Percentiles rank a stretch among this genome's conserved stretches.
Conservation (phyloP, 2,329 filamentous ascomycete species). For the Talaromyces atroroseus region DNA sequence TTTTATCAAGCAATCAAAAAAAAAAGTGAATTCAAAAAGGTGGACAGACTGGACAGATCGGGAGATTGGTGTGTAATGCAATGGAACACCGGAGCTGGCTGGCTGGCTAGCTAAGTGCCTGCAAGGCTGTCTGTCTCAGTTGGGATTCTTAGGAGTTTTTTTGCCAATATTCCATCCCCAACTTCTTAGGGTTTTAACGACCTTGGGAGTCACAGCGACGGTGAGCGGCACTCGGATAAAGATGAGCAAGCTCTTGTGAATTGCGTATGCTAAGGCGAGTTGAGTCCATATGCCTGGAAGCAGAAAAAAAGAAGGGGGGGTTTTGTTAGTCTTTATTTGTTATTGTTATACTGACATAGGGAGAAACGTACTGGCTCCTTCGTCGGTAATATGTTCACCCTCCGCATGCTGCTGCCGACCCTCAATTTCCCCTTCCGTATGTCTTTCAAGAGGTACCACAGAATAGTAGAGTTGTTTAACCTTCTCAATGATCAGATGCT, state of each 20-base stretch:
- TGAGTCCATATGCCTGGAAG: slow-evolving; percentile 68
- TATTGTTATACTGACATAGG: not conserved
- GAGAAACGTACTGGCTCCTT: slow-evolving; percentile 64
- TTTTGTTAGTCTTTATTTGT: slow-evolving; percentile 3
- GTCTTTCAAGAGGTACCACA: slow-evolving; percentile 16
- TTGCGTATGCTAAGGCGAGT: slow-evolving; percentile 85
- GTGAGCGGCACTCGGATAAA: slow-evolving; percentile 92
- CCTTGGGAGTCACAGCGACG: slow-evolving; percentile 82
- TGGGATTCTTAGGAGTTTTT: slow-evolving; percentile 37
- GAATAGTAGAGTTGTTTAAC: slow-evolving; percentile 23
- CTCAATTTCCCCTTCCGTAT: slow-evolving; percentile 14
- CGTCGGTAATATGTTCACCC: slow-evolving; percentile 56
- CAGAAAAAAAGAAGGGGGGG: not conserved
- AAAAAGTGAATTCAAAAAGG: not conserved
- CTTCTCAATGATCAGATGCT: slow-evolving; percentile 39
- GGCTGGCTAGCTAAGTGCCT: not conserved
- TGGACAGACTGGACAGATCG: not conserved
- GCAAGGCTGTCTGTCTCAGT: not conserved
- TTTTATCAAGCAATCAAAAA: not conserved
- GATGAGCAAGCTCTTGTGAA: slow-evolving; percentile 90
- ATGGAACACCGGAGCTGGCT: not conserved
- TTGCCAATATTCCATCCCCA: slow-evolving; percentile 97
- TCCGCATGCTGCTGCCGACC: slow-evolving; percentile 46
- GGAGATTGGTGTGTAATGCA: not conserved
- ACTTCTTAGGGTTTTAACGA: slow-evolving; percentile 78